phyloP scores from a whole-genome alignment of 2,329 filamentous ascomycete genomes.

The Fusarium chuoi region DNA sequence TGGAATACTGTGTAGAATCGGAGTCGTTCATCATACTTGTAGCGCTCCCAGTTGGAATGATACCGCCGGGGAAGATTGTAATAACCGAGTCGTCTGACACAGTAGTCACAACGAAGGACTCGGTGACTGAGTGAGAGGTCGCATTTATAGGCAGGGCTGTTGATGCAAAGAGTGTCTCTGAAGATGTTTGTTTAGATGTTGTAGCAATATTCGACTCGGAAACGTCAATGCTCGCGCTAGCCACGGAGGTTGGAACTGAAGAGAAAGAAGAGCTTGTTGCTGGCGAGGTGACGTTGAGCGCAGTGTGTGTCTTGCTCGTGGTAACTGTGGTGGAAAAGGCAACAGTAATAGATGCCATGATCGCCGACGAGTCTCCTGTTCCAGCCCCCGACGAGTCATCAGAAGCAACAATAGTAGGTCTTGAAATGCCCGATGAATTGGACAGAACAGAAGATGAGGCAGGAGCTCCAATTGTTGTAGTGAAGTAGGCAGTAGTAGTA shows the following conservation, averaged over 20 bases:
- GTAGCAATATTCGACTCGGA: not conserved
- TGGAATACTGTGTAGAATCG: constrained; percentile 4
- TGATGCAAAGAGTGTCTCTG: constrained; percentile 5
- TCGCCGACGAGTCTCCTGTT: not conserved
- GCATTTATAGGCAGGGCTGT: constrained; percentile 11
- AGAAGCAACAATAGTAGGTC: not conserved
- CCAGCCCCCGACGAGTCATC: not conserved
- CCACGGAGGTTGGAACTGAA: not conserved
- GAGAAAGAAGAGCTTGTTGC: constrained; percentile 4
- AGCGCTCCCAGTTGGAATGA: constrained; percentile 11
- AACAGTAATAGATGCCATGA: not conserved
- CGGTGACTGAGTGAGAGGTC: not conserved
- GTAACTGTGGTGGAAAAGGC: not conserved
- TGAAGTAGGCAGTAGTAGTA: constrained; percentile 10
- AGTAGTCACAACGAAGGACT: constrained; percentile 15
- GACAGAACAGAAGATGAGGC: not conserved
- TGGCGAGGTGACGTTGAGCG: not conserved
- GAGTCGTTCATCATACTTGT: constrained; percentile 6
- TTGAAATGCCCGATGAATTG: not conserved
- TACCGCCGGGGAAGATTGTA: constrained; percentile 29
- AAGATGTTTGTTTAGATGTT: not conserved
- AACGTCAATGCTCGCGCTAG: not conserved
- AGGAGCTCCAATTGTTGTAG: not conserved
- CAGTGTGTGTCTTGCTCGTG: not conserved
- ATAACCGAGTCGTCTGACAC: constrained; percentile 21